These are phyloP conservation scores for Mycena filopes DNA, from an alignment of 768 basidiomycete genomes.

Conservation along the genomic window DNA sequence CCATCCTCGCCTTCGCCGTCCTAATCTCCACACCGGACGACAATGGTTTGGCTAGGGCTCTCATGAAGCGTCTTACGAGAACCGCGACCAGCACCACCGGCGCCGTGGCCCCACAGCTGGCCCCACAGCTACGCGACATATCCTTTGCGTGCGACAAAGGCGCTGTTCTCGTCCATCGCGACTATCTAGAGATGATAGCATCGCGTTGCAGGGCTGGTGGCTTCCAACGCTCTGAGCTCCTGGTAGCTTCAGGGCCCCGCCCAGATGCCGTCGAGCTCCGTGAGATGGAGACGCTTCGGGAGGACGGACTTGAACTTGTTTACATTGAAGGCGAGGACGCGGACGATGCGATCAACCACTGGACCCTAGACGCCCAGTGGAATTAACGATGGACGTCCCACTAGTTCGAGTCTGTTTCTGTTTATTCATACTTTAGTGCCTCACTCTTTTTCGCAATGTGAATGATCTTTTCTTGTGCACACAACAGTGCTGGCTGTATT, in stretches of 20 bases:
- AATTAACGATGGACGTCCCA: too few species aligned
- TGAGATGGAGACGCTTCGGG: background rate
- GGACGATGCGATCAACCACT: background rate
- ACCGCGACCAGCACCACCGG: background rate
- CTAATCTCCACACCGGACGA: background rate
- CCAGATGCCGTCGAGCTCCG: background rate
- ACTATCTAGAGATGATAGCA: background rate
- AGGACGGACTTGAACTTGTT: background rate
- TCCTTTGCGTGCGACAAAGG: background rate
- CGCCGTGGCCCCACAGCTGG: background rate
- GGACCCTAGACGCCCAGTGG: too few species aligned
- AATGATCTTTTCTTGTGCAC: too few species aligned
- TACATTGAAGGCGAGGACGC: background rate
- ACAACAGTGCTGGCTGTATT: too few species aligned
- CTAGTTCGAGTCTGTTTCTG: too few species aligned
- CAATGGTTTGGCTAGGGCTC: too few species aligned
- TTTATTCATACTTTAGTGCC: too few species aligned
- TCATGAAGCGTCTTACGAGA: background rate
- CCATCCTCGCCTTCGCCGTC: slow-evolving; percentile 3
- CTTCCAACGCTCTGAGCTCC: background rate
- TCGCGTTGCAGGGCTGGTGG: background rate
- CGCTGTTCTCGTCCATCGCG: background rate
- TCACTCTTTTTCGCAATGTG: too few species aligned
- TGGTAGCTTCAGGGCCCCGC: background rate
- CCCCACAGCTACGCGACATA: background rate